Percentiles rank a stretch among this genome's conserved stretches.
Conservation (phyloP, 306 rosid genomes). For the Acacia crassicarpa region DNA sequence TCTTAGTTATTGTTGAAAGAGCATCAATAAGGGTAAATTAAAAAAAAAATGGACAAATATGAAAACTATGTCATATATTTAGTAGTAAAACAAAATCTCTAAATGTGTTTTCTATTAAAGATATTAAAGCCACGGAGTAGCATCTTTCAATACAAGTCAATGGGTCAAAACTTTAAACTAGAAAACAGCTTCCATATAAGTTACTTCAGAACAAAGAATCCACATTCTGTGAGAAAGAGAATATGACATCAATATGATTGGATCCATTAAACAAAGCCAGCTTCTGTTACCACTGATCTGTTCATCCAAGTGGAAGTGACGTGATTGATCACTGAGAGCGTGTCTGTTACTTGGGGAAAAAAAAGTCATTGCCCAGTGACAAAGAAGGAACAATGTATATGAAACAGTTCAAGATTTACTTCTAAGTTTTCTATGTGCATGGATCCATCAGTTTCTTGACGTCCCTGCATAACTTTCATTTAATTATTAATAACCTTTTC, state of each 20-base stretch:
- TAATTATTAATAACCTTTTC: slow-evolving; percentile 26
- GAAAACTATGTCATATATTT: no score
- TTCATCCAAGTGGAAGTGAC: neutral
- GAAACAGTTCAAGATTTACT: neutral
- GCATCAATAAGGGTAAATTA: no score
- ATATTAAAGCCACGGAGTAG: no score
- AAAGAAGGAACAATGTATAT: slow-evolving; percentile 10
- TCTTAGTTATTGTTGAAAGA: no score
- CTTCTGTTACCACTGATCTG: neutral
- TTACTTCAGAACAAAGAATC: neutral
- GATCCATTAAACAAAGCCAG: neutral
- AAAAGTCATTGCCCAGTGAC: neutral
- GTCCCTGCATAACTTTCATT: neutral
- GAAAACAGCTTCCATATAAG: neutral
- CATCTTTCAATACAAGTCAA: neutral
- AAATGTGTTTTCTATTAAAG: no score
- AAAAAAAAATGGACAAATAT: no score
- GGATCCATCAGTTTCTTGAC: slow-evolving; percentile 30
- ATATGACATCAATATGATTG: neutral
- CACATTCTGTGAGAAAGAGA: neutral
- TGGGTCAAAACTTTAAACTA: neutral
- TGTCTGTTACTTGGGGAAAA: neutral
- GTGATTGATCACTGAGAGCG: neutral
- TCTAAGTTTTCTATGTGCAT: slow-evolving; percentile 25
- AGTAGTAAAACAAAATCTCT: no score